Percentiles rank a stretch among this genome's conserved stretches.
Conservation (phyloP, 345 rosid genomes). For the Gossypium thurberi region DNA sequence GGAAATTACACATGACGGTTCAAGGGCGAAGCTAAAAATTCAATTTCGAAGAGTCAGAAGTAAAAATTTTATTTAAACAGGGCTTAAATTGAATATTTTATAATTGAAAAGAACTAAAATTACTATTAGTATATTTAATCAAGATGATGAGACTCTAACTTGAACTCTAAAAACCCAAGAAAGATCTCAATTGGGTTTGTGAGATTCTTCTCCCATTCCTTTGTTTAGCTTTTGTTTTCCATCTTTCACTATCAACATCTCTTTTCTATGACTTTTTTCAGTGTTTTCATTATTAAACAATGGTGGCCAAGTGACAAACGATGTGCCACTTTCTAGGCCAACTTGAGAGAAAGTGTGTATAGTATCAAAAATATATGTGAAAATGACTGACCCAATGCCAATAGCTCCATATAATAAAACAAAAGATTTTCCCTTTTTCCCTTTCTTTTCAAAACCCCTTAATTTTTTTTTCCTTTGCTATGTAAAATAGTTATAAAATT, state of each 20-base stretch:
- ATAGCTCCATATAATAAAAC: not conserved
- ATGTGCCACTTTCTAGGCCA: conserved; percentile 10
- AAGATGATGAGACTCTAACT: too few species aligned
- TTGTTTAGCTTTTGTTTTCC: not conserved
- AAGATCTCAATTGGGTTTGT: not conserved
- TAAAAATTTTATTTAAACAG: too few species aligned
- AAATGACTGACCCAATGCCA: conserved; percentile 11
- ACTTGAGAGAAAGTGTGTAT: not conserved
- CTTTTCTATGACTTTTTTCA: conserved; percentile 13
- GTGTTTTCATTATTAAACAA: conserved; percentile 2
- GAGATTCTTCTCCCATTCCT: conserved; percentile 12
- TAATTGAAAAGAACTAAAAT: too few species aligned
- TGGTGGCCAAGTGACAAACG: conserved; percentile 20
- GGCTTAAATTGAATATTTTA: too few species aligned
- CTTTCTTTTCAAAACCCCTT: not conserved
- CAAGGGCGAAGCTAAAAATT: too few species aligned
- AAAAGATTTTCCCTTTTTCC: not conserved
- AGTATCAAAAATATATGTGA: conserved; percentile 16
- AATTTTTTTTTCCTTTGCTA: not conserved
- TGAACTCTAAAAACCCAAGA: conserved; percentile 6
- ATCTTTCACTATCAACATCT: conserved; percentile 15
- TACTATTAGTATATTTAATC: too few species aligned
- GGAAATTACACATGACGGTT: too few species aligned
- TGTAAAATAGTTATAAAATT: not conserved
- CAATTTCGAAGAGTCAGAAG: too few species aligned